phyloP scores from a whole-genome alignment of 441 rosid species.

The Arabidopsis lyrata region DNA sequence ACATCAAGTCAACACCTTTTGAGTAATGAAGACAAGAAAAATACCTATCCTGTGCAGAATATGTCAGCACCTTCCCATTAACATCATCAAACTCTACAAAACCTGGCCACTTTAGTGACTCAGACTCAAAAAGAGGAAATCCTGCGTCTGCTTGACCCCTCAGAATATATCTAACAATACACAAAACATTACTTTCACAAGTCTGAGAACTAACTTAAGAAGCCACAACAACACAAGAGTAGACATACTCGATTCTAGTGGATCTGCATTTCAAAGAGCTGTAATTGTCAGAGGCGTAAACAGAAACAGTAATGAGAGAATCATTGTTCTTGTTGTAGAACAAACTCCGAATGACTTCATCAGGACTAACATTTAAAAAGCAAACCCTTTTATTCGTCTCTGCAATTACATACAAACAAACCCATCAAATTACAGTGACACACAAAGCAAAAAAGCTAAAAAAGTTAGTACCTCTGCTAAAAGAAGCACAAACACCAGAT shows the following conservation, averaged over 20 bases:
- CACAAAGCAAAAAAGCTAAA: neutral
- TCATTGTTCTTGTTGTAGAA: slow-evolving; percentile 89
- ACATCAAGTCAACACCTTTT: slow-evolving; percentile 11
- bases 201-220: neutral
- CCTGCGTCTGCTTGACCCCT: slow-evolving; percentile 82
- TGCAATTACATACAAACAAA: slow-evolving; percentile 44
- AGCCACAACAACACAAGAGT: slow-evolving; percentile 12
- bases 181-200: neutral
- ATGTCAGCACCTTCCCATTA: slow-evolving; percentile 81
- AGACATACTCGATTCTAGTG: slow-evolving; percentile 73
- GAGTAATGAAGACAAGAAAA: slow-evolving; percentile 15
- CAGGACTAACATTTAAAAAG: slow-evolving; percentile 75
- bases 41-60: slow-evolving; percentile 87
- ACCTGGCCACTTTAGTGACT: slow-evolving; percentile 88
- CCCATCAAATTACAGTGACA: slow-evolving; percentile 14
- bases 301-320: slow-evolving; percentile 88
- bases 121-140: slow-evolving; percentile 85
- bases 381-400: slow-evolving; percentile 78
- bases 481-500: slow-evolving; percentile 93
- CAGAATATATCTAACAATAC: slow-evolving; percentile 63
- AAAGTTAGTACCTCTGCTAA: slow-evolving; percentile 66
- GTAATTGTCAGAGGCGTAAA: slow-evolving; percentile 79
- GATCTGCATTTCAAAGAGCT: slow-evolving; percentile 90
- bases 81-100: slow-evolving; percentile 95
- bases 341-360: slow-evolving; percentile 83